Percentiles rank a stretch among this genome's conserved stretches.
These are phyloP conservation scores for Neolecta irregularis DNA, from an alignment of 1,139 yeast genomes.

Conservation along the genomic window DNA sequence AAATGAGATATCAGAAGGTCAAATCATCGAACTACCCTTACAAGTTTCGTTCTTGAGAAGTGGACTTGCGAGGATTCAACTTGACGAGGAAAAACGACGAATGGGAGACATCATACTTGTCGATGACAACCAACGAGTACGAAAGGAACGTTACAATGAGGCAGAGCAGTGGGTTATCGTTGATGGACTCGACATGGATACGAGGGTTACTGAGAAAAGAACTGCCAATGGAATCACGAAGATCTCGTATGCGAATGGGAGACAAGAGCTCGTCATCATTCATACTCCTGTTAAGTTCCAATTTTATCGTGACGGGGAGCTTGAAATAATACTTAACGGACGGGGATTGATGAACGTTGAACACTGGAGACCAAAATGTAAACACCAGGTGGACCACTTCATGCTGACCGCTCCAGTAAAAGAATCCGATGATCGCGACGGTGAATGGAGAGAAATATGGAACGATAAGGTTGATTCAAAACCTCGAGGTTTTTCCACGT, in stretches of 20 bases:
- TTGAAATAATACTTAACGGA: slow-evolving; percentile 49
- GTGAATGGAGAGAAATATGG: slow-evolving; percentile 20
- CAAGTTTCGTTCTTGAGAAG: slow-evolving; percentile 40
- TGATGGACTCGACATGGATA: slow-evolving; percentile 19
- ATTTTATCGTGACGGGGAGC: slow-evolving; percentile 31
- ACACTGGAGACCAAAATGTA: slow-evolving; percentile 49
- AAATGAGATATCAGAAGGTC: slow-evolving; percentile 27
- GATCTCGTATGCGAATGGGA: slow-evolving; percentile 31
- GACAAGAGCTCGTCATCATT: slow-evolving; percentile 28
- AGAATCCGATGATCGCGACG: slow-evolving; percentile 16
- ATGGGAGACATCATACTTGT: slow-evolving; percentile 23
- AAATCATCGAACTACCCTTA: slow-evolving; percentile 35
- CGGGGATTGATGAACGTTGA: slow-evolving; percentile 59
- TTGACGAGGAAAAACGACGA: slow-evolving; percentile 45
- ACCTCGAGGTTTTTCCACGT: neutral
- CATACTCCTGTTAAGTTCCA: slow-evolving; percentile 40
- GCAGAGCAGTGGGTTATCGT: slow-evolving; percentile 47
- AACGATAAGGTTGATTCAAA: neutral
- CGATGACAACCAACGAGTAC: slow-evolving; percentile 6
- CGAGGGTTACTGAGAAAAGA: slow-evolving; percentile 9
- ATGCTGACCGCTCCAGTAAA: neutral
- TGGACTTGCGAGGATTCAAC: slow-evolving; percentile 40
- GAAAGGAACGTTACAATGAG: slow-evolving; percentile 39
- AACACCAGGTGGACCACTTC: too few relatives aligned
- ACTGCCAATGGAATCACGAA: slow-evolving; percentile 15